Base-by-base conservation (phyloP, 2,329 filamentous ascomycete genomes). In the Plenodomus lindquistii region DNA sequence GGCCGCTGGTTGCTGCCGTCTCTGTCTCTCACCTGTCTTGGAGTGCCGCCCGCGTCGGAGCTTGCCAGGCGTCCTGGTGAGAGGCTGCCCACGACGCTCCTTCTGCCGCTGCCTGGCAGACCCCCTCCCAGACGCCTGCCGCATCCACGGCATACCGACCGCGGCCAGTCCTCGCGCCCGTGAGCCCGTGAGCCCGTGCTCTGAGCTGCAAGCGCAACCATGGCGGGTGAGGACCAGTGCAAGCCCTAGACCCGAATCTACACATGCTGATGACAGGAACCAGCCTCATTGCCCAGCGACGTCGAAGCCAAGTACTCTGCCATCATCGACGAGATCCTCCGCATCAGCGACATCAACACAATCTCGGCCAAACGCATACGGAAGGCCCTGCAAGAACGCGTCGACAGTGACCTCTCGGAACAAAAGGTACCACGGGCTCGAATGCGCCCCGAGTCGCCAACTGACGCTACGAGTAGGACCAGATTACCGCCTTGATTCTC, bases 301-400 rank as follows among this genome's bases (percentile, higher is more conserved):
- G 65, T 75, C 39, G 75, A 77, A 67, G 73, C 74, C 43, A 73
- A 73, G 43, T 84, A 84, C 67, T 75, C 78, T 37, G 72, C 73
- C 60, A 83, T 86, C 66, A 86, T 87, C 59, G 85, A 87, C 69
- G 74, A 76, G 24, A 86, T 87, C 59, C 75, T 87, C 42, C 77
- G 77, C 37, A 73, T 73, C 45, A 83, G 82, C 64, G 84, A 87
- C 61, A 74, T 87, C 22, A 82, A 82, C 55, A 85, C 82, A 44
- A 81, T 87, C 55, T 85, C 84, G 29, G 82, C 83, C 50, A 87
- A 87, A 73, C 77, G 79, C 59, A 85, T 87, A 68, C 81, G 84
- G 56, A 84, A 83, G 69, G 81, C 81, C 21, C 74, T 87, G 35
- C 82, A 86, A 65, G 81, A 81, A 60, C 74, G 73, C 51, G 78